Evolutionary conservation across 176 grass and related monocot genomes (phyloP), one percentile per base, ranked within the genome.

Genomic region (Avena eriantha): DNA sequence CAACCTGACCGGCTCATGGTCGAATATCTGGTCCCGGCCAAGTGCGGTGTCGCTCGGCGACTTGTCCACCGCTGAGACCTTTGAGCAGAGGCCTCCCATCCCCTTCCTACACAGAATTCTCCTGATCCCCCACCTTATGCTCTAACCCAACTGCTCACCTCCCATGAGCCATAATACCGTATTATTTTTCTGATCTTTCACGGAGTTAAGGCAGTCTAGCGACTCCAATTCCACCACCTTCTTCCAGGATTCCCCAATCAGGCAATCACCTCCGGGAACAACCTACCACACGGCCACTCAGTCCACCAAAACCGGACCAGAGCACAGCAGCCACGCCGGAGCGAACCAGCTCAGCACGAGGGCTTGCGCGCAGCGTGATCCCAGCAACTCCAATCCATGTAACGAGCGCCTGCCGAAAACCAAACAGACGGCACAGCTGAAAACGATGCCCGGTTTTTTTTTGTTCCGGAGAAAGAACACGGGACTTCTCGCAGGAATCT

Each of bases 11-110:
- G 86, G 74, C 63, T 88, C 88, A 13, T 83, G 34, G 83, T 97
- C 85, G 53, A 86, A 83, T 10, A 87, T 64, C 58, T 76, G 85
- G 89, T 84, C 82, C 69, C 50, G 43, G 15, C 76, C 90, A 23
- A 96, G 86, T 63, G 80, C 90, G 60, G 90, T 87, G 56, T 96
- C 97, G 56, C 94, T 99, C 46, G 90, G 94, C 36, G 94, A 99
- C 87, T 99, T 99, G 89, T 96, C 90, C n/a, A 96, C 83, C 2
- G 89, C 94, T 7, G 94, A 91, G 82, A 90, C 82, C 81, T 85
- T 99, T 10, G 97, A 96, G 86, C 97, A 99, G 74, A 96, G 80
- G 7, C 92, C 92, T 51, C 97, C 97, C 94, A 96, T 96, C 77
- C 74, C 70, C 64, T 82, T 72, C 48, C 57, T 31, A 41, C 1